Base-by-base conservation (phyloP, 2,329 filamentous ascomycete genomes). In the Gaeumannomyces tritici region DNA sequence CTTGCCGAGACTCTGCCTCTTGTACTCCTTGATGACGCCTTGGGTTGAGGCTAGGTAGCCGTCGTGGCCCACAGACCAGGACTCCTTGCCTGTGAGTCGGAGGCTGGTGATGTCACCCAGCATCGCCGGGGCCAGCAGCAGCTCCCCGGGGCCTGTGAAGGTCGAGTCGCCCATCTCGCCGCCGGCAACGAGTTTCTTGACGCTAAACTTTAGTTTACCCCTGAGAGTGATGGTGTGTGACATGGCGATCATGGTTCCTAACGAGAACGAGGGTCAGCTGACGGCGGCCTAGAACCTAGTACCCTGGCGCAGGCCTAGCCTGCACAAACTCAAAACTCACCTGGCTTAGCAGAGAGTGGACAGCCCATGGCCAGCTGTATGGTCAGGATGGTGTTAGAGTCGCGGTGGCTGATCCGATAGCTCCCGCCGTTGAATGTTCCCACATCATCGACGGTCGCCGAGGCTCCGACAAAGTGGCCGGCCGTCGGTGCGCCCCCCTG, bases 381-480 rank as follows among this genome's bases (percentile, higher is more conserved):
- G 0, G 93, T 98, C 65, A 97, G 75, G 67, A 97, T 88, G 1
- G 90, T 92, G 73, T 98, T 99, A 63, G 86, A 88, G 73, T 97
- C 92, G 27, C 95, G 83, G 72, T 99, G 95, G 70, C 90, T 95
- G 71, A 98, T 92, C 56, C 95, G 84, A 73, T 93, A 99, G 71
- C 90, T 93, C 15, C 95, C 95, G 21, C 95, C 95, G 72, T 98
- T 98, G 79, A 98, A 99, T 0, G 89, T 95, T n/a, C 95, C 95
- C 1, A 96, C 85, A 68, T 96, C 93, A 73, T 98, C 95, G 33
- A 85, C 79, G 0, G 83, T 82, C 0, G 88, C 78, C 35, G 76
- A 75, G 0, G 83, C 85, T 33, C 89, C 90, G 7, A 80, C 73
- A 66, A 93, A 92, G 63, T 89, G 82, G 35, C 76, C 74, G 21